phyloP scores from a whole-genome alignment of 148 eudicot species.

The Persicaria tinctoria region DNA sequence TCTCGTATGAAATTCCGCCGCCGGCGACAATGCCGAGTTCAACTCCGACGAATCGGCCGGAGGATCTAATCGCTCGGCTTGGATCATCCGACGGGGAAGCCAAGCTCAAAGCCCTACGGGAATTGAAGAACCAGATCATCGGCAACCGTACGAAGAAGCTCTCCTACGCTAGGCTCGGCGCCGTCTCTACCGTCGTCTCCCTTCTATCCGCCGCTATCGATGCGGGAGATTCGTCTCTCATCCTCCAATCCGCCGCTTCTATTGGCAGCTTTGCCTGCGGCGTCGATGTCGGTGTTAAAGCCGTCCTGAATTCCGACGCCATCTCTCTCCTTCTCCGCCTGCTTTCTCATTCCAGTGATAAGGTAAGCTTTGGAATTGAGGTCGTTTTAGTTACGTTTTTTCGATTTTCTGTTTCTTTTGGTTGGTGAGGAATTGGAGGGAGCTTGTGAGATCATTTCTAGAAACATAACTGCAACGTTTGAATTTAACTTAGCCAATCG shows the following conservation, averaged over 20 bases:
- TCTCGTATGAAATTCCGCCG: slow-evolving; percentile 23
- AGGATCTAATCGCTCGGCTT: slow-evolving; percentile 53
- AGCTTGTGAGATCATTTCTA: background rate
- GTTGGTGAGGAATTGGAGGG: background rate
- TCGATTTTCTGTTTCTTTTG: background rate
- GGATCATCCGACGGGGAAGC: slow-evolving; percentile 34
- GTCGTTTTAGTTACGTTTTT: background rate
- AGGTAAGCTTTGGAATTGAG: slow-evolving; percentile 32
- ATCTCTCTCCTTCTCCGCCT: slow-evolving; percentile 48
- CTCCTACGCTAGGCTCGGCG: slow-evolving; percentile 65
- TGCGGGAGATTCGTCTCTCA: slow-evolving; percentile 16
- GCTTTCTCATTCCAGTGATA: slow-evolving; percentile 44
- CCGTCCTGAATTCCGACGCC: slow-evolving; percentile 78
- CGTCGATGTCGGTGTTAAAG: slow-evolving; percentile 77
- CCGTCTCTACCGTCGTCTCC: slow-evolving; percentile 57
- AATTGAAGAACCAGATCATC: slow-evolving; percentile 88
- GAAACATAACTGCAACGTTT: background rate
- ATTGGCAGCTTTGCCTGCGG: slow-evolving; percentile 97
- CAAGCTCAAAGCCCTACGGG: slow-evolving; percentile 68
- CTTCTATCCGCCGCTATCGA: slow-evolving; percentile 37
- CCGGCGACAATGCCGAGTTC: slow-evolving; percentile 53
- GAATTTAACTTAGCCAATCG: background rate
- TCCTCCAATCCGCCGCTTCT: slow-evolving; percentile 63
- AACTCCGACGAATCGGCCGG: slow-evolving; percentile 39
- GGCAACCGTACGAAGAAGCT: slow-evolving; percentile 92